phyloP scores from a whole-genome alignment of 495 filamentous ascomycete genomes.

The Bacidia gigantensis region DNA sequence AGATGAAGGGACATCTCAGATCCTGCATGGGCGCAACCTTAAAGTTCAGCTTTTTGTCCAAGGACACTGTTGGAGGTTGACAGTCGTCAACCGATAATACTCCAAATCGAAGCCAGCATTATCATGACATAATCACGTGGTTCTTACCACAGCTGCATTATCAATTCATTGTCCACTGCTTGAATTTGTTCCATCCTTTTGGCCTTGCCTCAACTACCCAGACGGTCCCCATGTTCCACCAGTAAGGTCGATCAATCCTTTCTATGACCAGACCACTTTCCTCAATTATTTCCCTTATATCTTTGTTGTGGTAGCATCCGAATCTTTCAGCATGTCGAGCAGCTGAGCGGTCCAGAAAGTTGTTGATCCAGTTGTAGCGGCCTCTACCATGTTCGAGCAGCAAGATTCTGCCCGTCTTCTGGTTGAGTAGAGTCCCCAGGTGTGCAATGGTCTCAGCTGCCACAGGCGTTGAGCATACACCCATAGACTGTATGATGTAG shows the following conservation, averaged over 20 bases:
- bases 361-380: conserved; percentile 64
- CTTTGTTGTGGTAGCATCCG: conserved; percentile 96
- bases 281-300: conserved; percentile 65
- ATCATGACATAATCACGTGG: too few species aligned
- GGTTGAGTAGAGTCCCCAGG: conserved; percentile 28
- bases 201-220: conserved; percentile 42
- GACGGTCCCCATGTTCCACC: conserved; percentile 65
- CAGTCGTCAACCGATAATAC: too few species aligned
- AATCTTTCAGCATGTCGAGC: conserved; percentile 63
- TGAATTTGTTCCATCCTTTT: neutral
- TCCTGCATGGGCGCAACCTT: too few species aligned
- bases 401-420: conserved; percentile 52
- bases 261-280: conserved; percentile 74
- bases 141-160: too few species aligned
- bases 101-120: too few species aligned
- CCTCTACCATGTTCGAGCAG: conserved; percentile 87
- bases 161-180: neutral
- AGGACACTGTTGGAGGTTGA: too few species aligned
- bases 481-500: conserved; percentile 85
- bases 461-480: conserved; percentile 70
- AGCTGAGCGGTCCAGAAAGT: conserved; percentile 61
- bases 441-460: conserved; percentile 36
- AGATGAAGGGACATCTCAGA: too few species aligned
- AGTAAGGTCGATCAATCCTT: conserved; percentile 46
- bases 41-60: too few species aligned